Percentiles rank a stretch among this genome's conserved stretches.
Evolutionary conservation across 148 eudicot genomes (phyloP).

Genomic region (Polygonum maritimum): DNA sequence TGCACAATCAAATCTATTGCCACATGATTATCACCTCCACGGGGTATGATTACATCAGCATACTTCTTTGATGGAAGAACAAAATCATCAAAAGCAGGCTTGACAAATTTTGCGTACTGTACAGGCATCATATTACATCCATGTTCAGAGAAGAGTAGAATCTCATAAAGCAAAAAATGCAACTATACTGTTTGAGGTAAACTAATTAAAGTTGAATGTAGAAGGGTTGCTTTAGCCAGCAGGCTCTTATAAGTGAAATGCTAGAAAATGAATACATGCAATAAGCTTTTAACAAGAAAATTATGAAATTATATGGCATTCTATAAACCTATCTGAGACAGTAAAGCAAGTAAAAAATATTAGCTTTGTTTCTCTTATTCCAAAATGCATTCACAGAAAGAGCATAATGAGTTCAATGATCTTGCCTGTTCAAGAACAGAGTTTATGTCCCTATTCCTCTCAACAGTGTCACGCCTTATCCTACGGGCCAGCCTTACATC

Average conservation of each 20-base stretch:
- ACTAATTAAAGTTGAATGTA: not conserved
- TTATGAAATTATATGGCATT: not conserved
- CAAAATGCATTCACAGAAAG: not conserved
- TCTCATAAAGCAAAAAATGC: not conserved
- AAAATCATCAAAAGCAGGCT: slow-evolving; percentile 97
- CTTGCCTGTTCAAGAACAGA: slow-evolving; percentile 97
- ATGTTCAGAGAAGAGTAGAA: not conserved
- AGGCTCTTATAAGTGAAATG: not conserved
- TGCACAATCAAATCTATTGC: slow-evolving; percentile 94
- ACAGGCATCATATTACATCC: slow-evolving; percentile 7
- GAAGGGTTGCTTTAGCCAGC: not conserved
- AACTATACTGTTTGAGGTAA: not conserved
- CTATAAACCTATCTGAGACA: not conserved
- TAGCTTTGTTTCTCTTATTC: not conserved
- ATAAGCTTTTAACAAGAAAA: not conserved
- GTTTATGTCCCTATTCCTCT: slow-evolving; percentile 90
- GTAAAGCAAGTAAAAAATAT: not conserved
- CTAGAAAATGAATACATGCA: not conserved
- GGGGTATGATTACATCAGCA: slow-evolving; percentile 95
- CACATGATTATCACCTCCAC: slow-evolving; percentile 97
- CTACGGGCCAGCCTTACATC: slow-evolving; percentile 99
- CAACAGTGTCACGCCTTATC: slow-evolving; percentile 90
- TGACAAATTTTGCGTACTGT: slow-evolving; percentile 98
- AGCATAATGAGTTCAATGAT: slow-evolving; percentile 7
- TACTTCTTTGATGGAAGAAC: slow-evolving; percentile 92